Conservation (phyloP, 2,329 filamentous ascomycete genomes). For the Claviceps purpurea region DNA sequence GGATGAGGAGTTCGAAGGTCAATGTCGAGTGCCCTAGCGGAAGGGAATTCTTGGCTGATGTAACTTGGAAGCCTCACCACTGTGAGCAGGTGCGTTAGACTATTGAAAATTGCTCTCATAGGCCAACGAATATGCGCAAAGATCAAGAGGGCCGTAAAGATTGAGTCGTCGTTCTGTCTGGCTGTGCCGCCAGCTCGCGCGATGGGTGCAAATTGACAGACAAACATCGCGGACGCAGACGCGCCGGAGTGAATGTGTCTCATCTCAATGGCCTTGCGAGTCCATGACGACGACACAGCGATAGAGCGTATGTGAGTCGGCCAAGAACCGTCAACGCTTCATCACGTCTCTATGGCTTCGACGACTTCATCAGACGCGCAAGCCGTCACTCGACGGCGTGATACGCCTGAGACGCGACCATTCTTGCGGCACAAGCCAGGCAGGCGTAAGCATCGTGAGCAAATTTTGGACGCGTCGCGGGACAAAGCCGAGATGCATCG, state of each 20-base stretch:
- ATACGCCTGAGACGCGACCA: background rate
- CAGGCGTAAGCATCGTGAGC: background rate
- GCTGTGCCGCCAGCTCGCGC: background rate
- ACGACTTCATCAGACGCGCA: background rate
- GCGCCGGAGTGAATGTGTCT: background rate
- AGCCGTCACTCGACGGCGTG: slow-evolving; percentile 4
- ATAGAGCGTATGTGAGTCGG: background rate
- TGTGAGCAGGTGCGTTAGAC: background rate
- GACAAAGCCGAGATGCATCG: background rate
- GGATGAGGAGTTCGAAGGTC: background rate
- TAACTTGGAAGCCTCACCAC: background rate
- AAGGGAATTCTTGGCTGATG: background rate
- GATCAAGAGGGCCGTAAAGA: background rate
- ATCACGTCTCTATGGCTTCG: background rate
- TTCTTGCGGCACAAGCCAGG: background rate
- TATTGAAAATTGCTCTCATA: background rate
- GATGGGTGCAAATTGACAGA: no score
- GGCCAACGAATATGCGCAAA: background rate
- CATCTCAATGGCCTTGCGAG: background rate
- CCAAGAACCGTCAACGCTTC: background rate
- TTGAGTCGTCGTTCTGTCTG: background rate
- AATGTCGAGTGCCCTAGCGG: background rate
- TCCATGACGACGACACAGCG: background rate
- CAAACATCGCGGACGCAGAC: background rate
- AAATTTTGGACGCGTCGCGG: background rate